Base-by-base conservation (phyloP, 2,329 filamentous ascomycete genomes). In the Exophiala alcalophila region DNA sequence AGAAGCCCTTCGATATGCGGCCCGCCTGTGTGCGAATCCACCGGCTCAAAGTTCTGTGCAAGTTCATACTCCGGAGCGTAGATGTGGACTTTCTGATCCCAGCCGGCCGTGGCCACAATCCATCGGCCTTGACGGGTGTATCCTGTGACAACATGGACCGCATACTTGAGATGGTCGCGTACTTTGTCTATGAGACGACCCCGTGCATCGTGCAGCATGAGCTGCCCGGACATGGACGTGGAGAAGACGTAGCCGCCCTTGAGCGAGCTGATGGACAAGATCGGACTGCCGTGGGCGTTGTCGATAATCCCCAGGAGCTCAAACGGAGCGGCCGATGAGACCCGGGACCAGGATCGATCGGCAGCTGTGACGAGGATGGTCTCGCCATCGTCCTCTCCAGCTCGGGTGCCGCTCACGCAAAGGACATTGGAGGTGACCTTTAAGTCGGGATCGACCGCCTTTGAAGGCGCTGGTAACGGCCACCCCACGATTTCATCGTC, bases 121-220 rank as follows among this genome's bases (percentile, higher is more conserved):
- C 46, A 50, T 19, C 28, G 42, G 7, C 35, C 40, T 7, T 50
- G 31, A 15, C 25, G 28, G 4, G 61, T 47, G 11, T 44, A 44
- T 10, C 39, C 41, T 14, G 54, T 54, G 9, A 56, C 54, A 3
- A 62, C 53, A n/a, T 76, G 74, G 40, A 81, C 74, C 5, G 73
- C 66, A 58, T 80, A 82, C 54, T 81, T 82, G 15, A 62, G 57
- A 53, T 82, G 78, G 49, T 81, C 77, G 42, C 69, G 72, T 31
- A 77, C 66, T 44, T 65, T 65, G 19, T 72, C 69, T 11, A 53
- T 14, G 25, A 54, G 20, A 15, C 43, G 39, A 16, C 46, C 39
- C 16, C 16, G 12, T 7, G 10, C 64, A 60, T 46, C 71, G 47
- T 72, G 73, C 2, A 80, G 60, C 20, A 71, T 56, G 4, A 81